Evolutionary conservation across 2,329 filamentous ascomycete species (phyloP).

Genomic region (Didymella segeticola): DNA sequence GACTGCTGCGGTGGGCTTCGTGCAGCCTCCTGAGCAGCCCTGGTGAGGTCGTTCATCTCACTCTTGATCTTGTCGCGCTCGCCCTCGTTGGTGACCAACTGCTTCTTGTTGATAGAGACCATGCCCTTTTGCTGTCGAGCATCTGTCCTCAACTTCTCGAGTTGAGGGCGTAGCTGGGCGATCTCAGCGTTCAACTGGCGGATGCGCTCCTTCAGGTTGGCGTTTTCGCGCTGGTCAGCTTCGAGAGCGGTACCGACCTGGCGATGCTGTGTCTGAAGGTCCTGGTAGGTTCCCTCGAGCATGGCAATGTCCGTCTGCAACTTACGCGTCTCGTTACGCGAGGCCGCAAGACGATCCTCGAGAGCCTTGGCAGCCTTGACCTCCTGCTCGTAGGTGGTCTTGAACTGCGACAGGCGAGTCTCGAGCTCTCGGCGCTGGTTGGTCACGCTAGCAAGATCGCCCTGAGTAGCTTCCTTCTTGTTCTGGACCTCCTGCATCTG

Average conservation of each 20-base stretch:
- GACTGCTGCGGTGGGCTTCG: slow-evolving; percentile 41
- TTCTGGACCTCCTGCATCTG: slow-evolving; percentile 93
- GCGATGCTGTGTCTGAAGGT: slow-evolving; percentile 82
- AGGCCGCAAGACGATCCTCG: slow-evolving; percentile 79
- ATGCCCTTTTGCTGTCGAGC: slow-evolving; percentile 94
- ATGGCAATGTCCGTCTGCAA: slow-evolving; percentile 83
- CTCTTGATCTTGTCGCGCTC: slow-evolving; percentile 87
- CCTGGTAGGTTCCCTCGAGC: slow-evolving; percentile 80
- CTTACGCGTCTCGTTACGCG: slow-evolving; percentile 82
- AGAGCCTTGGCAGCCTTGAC: slow-evolving; percentile 83
- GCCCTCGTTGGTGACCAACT: slow-evolving; percentile 84
- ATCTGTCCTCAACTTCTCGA: slow-evolving; percentile 92
- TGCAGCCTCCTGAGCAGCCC: slow-evolving; percentile 63
- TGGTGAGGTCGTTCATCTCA: slow-evolving; percentile 74
- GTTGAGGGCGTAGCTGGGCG: slow-evolving; percentile 81
- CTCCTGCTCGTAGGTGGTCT: slow-evolving; percentile 91
- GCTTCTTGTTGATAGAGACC: slow-evolving; percentile 98
- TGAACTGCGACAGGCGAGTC: slow-evolving; percentile 82
- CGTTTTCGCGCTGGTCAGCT: slow-evolving; percentile 88
- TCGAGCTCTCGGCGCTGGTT: slow-evolving; percentile 95
- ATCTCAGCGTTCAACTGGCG: slow-evolving; percentile 82
- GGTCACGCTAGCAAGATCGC: slow-evolving; percentile 79
- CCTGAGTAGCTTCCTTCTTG: slow-evolving; percentile 79
- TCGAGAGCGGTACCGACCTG: slow-evolving; percentile 77
- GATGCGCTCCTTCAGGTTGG: slow-evolving; percentile 84